Conservation (phyloP, 2,329 filamentous ascomycete genomes). For the Calonectria hongkongensis region DNA sequence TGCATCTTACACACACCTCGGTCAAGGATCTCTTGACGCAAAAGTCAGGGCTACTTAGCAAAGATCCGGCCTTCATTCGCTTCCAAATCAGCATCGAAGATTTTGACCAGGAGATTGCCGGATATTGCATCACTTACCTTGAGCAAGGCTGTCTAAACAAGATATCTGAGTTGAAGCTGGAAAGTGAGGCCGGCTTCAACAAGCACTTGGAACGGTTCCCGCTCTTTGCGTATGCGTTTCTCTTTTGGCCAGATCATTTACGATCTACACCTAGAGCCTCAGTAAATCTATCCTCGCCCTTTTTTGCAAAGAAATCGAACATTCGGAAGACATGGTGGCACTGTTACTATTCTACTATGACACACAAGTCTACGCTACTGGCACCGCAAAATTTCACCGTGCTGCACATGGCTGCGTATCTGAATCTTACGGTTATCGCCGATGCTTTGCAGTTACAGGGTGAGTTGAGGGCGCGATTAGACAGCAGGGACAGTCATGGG, state of each 20-base stretch:
- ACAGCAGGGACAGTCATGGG: slow-evolving; percentile 13
- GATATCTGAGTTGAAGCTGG: not conserved
- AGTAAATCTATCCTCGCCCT: not conserved
- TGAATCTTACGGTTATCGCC: slow-evolving; percentile 9
- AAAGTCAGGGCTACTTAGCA: not conserved
- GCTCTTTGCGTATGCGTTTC: slow-evolving; percentile 6
- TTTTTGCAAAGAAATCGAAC: slow-evolving; percentile 10
- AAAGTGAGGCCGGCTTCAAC: slow-evolving; percentile 3
- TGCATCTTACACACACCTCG: slow-evolving; percentile 3
- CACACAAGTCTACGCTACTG: not conserved
- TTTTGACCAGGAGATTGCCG: slow-evolving; percentile 1
- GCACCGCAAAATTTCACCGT: not conserved
- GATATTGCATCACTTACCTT: not conserved
- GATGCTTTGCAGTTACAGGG: not conserved
- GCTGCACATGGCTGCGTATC: slow-evolving; percentile 3
- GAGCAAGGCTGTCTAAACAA: slow-evolving; percentile 18
- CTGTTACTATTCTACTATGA: slow-evolving; percentile 5
- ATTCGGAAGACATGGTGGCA: slow-evolving; percentile 16
- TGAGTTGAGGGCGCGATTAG: not conserved
- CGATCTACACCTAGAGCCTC: not conserved
- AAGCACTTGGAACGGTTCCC: slow-evolving; percentile 7
- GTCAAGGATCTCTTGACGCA: slow-evolving; percentile 14
- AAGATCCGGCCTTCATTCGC: not conserved
- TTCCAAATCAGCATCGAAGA: slow-evolving; percentile 2
- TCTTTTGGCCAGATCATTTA: slow-evolving; percentile 11